phyloP scores from a whole-genome alignment of 371 early-diverging fungal genomes.

The Parasitella parasitica region DNA sequence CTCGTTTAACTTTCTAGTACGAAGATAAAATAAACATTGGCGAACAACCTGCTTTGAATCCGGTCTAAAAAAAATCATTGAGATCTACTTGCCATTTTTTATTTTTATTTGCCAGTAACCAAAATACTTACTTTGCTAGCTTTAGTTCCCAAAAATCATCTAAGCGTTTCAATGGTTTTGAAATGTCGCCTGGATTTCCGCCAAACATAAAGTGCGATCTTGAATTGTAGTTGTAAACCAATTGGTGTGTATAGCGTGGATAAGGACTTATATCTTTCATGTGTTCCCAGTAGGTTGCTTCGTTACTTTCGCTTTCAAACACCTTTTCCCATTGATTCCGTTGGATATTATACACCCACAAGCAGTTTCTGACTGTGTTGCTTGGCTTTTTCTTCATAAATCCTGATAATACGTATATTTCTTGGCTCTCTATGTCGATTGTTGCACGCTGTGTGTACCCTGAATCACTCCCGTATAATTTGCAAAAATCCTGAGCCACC shows the following conservation, averaged over 20 bases:
- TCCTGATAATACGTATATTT: conserved; percentile 80
- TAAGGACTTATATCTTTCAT: conserved; percentile 54
- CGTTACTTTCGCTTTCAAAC: conserved; percentile 64
- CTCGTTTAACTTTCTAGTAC: conserved; percentile 68
- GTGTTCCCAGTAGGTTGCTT: conserved; percentile 17
- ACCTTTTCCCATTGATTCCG: conserved; percentile 72
- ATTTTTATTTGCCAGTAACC: not conserved
- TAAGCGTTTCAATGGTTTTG: conserved; percentile 57
- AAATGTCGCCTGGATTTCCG: conserved; percentile 81
- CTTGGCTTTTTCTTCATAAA: conserved; percentile 55
- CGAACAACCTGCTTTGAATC: conserved; percentile 60
- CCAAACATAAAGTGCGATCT: conserved; percentile 81
- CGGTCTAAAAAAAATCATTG: conserved; percentile 51
- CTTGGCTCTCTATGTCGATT: conserved; percentile 71
- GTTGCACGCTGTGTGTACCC: conserved; percentile 88
- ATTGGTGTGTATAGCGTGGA: conserved; percentile 87
- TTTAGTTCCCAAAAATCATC: conserved; percentile 89
- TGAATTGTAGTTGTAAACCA: conserved; percentile 69
- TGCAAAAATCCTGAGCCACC: conserved; percentile 71
- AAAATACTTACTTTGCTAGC: conserved; percentile 56
- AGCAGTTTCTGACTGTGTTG: conserved; percentile 51
- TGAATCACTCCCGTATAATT: conserved; percentile 65
- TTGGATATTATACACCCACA: conserved; percentile 73
- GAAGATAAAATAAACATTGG: conserved; percentile 61
- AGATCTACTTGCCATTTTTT: no score